phyloP scores from a whole-genome alignment of 2,329 filamentous ascomycete genomes.

The Diaporthe amygdali region DNA sequence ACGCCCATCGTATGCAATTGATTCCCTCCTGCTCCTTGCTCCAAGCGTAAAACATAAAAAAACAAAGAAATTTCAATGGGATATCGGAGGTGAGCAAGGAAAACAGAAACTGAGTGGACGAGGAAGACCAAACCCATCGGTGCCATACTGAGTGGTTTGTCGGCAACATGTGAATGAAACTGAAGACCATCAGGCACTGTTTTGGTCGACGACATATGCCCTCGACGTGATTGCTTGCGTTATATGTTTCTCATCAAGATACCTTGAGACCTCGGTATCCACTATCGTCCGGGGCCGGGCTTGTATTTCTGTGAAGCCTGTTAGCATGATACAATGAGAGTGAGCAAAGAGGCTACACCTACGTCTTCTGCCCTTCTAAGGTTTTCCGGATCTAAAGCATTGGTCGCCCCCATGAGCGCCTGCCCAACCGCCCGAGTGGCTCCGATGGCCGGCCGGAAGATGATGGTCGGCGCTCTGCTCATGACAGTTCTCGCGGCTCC shows the following conservation, averaged over 20 bases:
- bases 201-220: neutral
- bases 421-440: slow-evolving; percentile 88
- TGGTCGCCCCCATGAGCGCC: slow-evolving; percentile 89
- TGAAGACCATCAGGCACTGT: neutral
- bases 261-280: neutral
- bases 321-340: slow-evolving; percentile 2
- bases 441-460: slow-evolving; percentile 88
- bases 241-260: neutral
- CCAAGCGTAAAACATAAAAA: neutral
- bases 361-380: slow-evolving; percentile 86
- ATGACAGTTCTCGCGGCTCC: slow-evolving; percentile 81
- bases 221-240: neutral
- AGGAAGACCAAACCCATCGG: neutral
- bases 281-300: slow-evolving; percentile 22
- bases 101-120: neutral
- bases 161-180: neutral
- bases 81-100: neutral
- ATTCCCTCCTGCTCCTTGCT: slow-evolving; percentile 7
- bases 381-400: slow-evolving; percentile 85
- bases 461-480: slow-evolving; percentile 87
- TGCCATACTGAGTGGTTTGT: neutral
- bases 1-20: slow-evolving; percentile 21
- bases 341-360: slow-evolving; percentile 48
- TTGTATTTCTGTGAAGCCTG: slow-evolving; percentile 25
- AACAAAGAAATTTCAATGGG: neutral